These are phyloP conservation scores for Oryza brachyantha DNA, from an alignment of 176 grass and related monocot genomes.

Conservation along the genomic window DNA sequence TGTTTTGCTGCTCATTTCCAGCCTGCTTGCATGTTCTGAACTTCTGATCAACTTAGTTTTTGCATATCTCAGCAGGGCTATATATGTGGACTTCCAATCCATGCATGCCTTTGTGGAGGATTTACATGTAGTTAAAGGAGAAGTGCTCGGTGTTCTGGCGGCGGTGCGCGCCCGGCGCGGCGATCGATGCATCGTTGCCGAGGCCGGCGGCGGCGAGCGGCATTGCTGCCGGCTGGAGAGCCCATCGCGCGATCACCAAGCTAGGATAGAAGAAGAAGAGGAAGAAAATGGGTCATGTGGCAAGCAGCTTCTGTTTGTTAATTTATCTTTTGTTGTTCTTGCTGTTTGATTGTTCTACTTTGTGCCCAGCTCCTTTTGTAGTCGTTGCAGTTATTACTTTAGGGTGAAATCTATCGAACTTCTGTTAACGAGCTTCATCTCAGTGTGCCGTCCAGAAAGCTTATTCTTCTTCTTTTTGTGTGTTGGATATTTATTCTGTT, in stretches of 20 bases:
- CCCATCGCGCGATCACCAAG: not conserved
- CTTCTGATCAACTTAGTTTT: not conserved
- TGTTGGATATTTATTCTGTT: not conserved
- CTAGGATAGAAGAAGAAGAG: constrained; percentile 30
- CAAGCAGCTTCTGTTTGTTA: constrained; percentile 53
- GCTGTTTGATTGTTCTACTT: not conserved
- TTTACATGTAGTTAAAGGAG: not conserved
- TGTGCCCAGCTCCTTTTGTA: not conserved
- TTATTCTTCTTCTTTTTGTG: not conserved
- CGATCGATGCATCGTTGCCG: not conserved
- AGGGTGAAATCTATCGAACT: not conserved
- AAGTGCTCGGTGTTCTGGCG: not conserved
- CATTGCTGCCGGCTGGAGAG: not conserved
- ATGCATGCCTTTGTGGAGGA: not conserved
- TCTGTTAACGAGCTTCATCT: not conserved
- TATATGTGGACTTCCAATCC: not conserved
- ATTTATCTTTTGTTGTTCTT: not conserved
- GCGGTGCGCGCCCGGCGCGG: not conserved
- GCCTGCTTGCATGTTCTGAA: no score
- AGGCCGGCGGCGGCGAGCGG: not conserved
- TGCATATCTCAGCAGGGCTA: not conserved
- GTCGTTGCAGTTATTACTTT: not conserved
- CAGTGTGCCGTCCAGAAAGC: not conserved
- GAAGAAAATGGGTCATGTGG: constrained; percentile 59
- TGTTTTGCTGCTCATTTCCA: not conserved